A percentile compares a stretch with the other conserved stretches of the same genome.
Evolutionary conservation across 177 flowering plant genomes (phyloP).

Genomic region (Vitis hybrid): DNA sequence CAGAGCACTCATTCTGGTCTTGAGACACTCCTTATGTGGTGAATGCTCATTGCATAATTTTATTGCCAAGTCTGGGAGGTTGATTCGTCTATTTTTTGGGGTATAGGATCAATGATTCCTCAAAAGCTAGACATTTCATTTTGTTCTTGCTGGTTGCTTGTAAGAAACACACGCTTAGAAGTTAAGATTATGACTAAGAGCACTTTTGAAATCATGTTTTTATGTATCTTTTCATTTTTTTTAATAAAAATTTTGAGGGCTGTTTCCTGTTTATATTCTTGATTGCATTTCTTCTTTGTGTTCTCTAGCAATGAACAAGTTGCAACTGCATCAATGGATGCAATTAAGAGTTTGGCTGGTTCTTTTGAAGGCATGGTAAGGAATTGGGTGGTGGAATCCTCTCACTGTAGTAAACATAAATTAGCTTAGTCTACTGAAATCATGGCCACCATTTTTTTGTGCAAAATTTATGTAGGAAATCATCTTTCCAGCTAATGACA

Average conservation of each 20-base stretch:
- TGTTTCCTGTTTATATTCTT: background rate
- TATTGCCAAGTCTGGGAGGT: background rate
- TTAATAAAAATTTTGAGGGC: background rate
- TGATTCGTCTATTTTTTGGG: background rate
- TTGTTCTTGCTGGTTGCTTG: no score
- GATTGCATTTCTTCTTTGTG: constrained; percentile 5
- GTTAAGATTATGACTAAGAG: no score
- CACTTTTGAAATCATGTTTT: no score
- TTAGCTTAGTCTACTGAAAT: background rate
- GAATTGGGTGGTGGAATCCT: constrained; percentile 5
- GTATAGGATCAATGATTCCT: no score
- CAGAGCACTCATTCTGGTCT: background rate
- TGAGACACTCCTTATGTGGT: background rate
- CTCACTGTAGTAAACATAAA: background rate
- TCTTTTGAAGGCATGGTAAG: constrained; percentile 70
- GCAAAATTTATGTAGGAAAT: constrained; percentile 45
- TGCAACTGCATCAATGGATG: constrained; percentile 69
- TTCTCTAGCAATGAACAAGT: constrained; percentile 65
- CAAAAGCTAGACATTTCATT: no score
- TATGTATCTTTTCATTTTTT: background rate
- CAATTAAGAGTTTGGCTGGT: constrained; percentile 61
- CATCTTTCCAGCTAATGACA: constrained; percentile 54
- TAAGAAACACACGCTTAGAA: no score
- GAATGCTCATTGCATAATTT: background rate
- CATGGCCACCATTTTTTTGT: background rate